Evolutionary conservation across 225 moss, liverwort and hornwort genomes (phyloP), one percentile per base, ranked within the genome.

Genomic region (Polytrichum formosum): DNA sequence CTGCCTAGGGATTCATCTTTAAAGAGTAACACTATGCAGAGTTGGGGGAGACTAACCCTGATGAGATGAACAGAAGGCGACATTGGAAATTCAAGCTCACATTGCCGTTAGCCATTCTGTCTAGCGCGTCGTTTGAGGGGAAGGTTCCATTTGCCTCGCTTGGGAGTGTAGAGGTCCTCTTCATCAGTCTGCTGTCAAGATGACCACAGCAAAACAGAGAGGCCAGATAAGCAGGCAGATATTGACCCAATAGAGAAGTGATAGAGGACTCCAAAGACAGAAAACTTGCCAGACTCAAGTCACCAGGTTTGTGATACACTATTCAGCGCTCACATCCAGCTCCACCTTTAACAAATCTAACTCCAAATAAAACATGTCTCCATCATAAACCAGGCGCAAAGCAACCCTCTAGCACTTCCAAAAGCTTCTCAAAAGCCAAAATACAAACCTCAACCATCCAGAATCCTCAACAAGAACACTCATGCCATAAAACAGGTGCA

Each of bases 321-420:
- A 33, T 33, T 33, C 67, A 54, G 23, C 55, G 4, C 74, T 74
- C 76, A 67, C 30, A 26, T 82, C 55, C n/a, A n/a, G n/a, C n/a
- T n/a, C n/a, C n/a, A n/a, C n/a, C 84, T 82, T 80, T 70, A n/a
- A 80, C 71, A 66, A 82, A 62, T 76, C 82, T 88, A 88, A 78
- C 75, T 85, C 82, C 82, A 88, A 70, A 88, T 69, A 74, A 82
- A 85, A 46, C 82, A 82, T 79, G 88, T 88, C 88, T 23, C 82
- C 82, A 80, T 68, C 77, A 88, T 58, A 69, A 82, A 77, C 64
- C 75, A 33, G 8, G 33, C 2, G 2, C 33, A 78, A 80, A 73
- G 74, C 76, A 7, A 73, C 67, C 63, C 58, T 74, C 76, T 78
- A 64, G 72, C 75, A 78, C 72, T 75, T 78, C 73, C 76, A 78